Percentiles rank a stretch among this genome's conserved stretches.
Conservation (phyloP, 257 asterid species). For the Fraxinus pennsylvanica region DNA sequence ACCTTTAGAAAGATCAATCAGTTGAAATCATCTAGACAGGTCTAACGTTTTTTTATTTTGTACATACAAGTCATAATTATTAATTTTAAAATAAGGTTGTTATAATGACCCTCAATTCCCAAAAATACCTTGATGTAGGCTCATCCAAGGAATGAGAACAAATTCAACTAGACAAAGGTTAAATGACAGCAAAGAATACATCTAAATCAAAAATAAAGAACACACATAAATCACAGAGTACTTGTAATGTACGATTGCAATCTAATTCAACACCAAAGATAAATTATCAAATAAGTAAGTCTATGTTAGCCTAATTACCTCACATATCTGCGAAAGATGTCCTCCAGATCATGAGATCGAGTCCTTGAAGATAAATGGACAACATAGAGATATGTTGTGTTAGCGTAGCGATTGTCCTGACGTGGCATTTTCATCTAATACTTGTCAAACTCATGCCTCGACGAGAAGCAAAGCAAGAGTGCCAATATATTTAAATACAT, state of each 20-base stretch:
- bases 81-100: slow-evolving; percentile 14
- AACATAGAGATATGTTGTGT: slow-evolving; percentile 50
- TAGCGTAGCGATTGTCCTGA: slow-evolving; percentile 48
- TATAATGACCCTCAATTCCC: slow-evolving; percentile 11
- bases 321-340: slow-evolving; percentile 52
- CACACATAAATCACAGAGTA: not conserved
- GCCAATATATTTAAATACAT: too few relatives aligned
- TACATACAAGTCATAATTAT: slow-evolving; percentile 11
- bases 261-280: not conserved
- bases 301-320: slow-evolving; percentile 31
- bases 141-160: slow-evolving; percentile 10
- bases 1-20: slow-evolving; percentile 57
- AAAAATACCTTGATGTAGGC: not conserved
- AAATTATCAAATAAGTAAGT: not conserved
- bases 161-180: not conserved
- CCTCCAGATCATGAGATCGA: slow-evolving; percentile 55
- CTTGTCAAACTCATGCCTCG: too few relatives aligned
- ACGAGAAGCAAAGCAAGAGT: too few relatives aligned
- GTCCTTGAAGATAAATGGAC: slow-evolving; percentile 59
- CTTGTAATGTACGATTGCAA: too few relatives aligned
- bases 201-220: not conserved
- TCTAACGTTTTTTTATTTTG: slow-evolving; percentile 28
- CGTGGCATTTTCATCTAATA: slow-evolving; percentile 44
- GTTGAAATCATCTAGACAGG: slow-evolving; percentile 43
- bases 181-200: not conserved